A percentile compares a stretch with the other conserved stretches of the same genome.
Conservation (phyloP, 176 grass and related monocot genomes). For the Hordeum vulgare region DNA sequence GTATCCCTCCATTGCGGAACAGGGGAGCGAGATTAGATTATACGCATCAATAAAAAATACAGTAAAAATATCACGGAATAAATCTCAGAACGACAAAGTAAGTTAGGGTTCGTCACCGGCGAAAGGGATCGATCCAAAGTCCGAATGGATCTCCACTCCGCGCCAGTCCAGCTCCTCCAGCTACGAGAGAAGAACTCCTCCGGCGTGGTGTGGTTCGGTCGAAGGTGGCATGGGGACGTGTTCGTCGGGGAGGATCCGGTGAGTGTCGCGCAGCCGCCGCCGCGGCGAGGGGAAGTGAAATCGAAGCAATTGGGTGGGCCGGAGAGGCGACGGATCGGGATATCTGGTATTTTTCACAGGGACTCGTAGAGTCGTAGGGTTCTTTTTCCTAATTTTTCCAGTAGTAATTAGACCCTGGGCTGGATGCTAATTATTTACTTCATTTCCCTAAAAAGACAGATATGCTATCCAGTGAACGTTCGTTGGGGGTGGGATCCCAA, state of each 20-base stretch:
- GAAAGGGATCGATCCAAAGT: not conserved
- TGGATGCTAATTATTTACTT: not conserved
- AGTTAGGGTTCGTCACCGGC: not conserved
- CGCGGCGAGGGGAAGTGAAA: not conserved
- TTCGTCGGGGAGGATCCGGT: not conserved
- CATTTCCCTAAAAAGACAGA: too few relatives aligned
- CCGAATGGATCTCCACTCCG: not conserved
- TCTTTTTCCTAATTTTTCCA: not conserved
- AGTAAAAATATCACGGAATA: not conserved
- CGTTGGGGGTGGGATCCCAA: too few relatives aligned
- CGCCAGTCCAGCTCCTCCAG: not conserved
- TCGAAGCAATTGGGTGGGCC: not conserved
- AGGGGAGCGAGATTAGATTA: not conserved
- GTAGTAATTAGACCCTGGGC: not conserved
- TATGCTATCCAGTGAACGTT: too few relatives aligned
- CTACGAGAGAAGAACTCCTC: not conserved
- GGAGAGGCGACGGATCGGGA: not conserved
- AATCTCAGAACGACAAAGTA: not conserved
- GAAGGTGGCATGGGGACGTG: not conserved
- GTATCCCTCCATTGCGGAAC: not conserved
- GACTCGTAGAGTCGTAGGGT: not conserved
- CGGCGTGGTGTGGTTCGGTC: not conserved
- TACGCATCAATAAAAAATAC: not conserved
- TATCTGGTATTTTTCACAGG: not conserved
- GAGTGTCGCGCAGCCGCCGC: not conserved